phyloP scores from a whole-genome alignment of 2,329 filamentous ascomycete species.

The Emergomyces africanus region DNA sequence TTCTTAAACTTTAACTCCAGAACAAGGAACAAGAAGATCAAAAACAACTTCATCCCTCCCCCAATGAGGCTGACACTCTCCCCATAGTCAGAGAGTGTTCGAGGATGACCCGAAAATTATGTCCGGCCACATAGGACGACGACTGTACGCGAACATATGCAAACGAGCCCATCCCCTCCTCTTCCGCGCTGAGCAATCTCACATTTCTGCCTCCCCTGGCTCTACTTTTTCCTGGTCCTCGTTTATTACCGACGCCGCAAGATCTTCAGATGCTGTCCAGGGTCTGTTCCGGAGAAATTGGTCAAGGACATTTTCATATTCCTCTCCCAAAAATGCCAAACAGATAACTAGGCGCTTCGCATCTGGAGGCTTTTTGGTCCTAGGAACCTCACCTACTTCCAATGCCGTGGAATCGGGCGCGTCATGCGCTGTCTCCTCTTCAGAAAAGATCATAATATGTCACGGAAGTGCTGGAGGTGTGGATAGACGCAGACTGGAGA shows the following conservation, averaged over 20 bases:
- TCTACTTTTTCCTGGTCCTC: not conserved
- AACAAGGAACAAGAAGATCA: not conserved
- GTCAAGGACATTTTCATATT: constrained; percentile 12
- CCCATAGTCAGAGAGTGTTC: constrained; percentile 10
- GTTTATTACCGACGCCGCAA: constrained; percentile 8
- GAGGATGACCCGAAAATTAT: constrained; percentile 36
- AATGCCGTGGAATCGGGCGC: constrained; percentile 21
- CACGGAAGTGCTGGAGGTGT: constrained; percentile 12
- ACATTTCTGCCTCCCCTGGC: constrained; percentile 3
- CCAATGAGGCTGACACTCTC: constrained; percentile 10
- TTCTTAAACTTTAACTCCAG: too few relatives aligned
- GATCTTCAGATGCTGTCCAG: constrained; percentile 7
- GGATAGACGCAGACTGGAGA: constrained; percentile 12
- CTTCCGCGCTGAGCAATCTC: constrained; percentile 16
- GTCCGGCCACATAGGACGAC: constrained; percentile 35
- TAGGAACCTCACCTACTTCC: constrained; percentile 28
- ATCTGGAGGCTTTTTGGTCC: constrained; percentile 42
- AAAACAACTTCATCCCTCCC: constrained; percentile 3
- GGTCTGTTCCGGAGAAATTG: constrained; percentile 10
- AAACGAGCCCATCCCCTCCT: constrained; percentile 23
- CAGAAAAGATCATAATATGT: constrained; percentile 18
- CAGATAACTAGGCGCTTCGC: constrained; percentile 41
- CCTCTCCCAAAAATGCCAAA: constrained; percentile 17
- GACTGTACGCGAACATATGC: constrained; percentile 31
- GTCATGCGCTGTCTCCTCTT: constrained; percentile 18